Evolutionary conservation across 306 rosid species (phyloP).

Genomic region (Trifolium repens): DNA sequence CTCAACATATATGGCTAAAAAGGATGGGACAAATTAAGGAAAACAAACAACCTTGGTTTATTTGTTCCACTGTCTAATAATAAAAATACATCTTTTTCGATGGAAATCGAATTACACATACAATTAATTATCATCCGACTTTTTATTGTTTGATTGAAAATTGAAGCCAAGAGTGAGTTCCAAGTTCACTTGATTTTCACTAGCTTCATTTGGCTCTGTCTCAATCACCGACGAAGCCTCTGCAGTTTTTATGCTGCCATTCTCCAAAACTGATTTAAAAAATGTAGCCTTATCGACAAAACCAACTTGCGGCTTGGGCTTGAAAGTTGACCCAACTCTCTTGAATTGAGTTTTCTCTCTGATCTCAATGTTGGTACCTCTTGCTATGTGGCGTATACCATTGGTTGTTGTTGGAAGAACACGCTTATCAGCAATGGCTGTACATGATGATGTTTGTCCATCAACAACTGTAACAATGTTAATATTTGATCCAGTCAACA

Average conservation of each 20-base stretch:
- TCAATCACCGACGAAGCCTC: slow-evolving; percentile 36
- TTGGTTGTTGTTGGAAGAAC: slow-evolving; percentile 3
- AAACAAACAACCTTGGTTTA: background rate
- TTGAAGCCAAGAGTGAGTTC: slow-evolving; percentile 50
- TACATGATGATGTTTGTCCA: background rate
- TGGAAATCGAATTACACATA: background rate
- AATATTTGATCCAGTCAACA: slow-evolving; percentile 53
- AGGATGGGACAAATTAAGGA: background rate
- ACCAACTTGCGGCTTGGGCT: slow-evolving; percentile 26
- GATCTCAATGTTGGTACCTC: background rate
- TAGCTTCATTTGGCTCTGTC: background rate
- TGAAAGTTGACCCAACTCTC: slow-evolving; percentile 24
- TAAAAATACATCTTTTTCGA: background rate
- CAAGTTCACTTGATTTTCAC: slow-evolving; percentile 38
- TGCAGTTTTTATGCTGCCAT: slow-evolving; percentile 22
- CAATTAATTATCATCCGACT: no score
- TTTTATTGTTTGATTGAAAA: background rate
- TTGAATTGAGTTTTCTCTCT: slow-evolving; percentile 47
- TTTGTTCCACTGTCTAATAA: background rate
- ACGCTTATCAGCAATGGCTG: background rate
- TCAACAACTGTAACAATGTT: background rate
- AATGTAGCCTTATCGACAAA: background rate
- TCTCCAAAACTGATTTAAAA: slow-evolving; percentile 24
- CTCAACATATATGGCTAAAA: background rate
- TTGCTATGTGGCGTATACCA: slow-evolving; percentile 57